Evolutionary conservation across 768 basidiomycete genomes (phyloP), one percentile per base, ranked within the genome.

Genomic region (Tricholoma furcatifolium): DNA sequence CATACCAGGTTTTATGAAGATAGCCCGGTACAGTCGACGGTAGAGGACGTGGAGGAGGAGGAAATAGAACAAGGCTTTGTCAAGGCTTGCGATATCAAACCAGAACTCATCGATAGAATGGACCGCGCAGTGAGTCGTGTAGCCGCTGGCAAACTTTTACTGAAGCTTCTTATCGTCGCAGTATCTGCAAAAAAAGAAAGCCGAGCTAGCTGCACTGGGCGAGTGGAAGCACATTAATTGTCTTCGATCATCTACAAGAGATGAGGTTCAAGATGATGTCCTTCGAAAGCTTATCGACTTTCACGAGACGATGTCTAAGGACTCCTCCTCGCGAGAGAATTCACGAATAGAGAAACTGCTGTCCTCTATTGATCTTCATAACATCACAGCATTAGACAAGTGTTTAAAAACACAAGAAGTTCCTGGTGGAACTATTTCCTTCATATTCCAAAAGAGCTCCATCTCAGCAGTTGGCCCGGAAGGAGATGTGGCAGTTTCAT

Each of bases 181-280:
- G 90, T 83, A 85, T 58, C 56, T 83, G 56, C 78, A 80, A 61
- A 87, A 83, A 70, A 86, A 88, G 74, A 83, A 80, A 59, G 76
- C 74, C 8, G 84, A 75, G 48, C 77, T 95, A 34, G 84, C 87
- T 5, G 77, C 85, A 4, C 77, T 96, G 30, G 80, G 82, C 40
- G 83, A 90, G 62, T 96, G 93, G 92, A 85, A 79, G 20, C 93
- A 96, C 63, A 80, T 93, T 67, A 83, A 92, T 63, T 90, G 91
- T 63, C 69, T 89, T 17, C 73, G 70, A 41, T 59, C 70, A 5
- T 64, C 69, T 14, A 70, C 77, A 1, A 63, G 65, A 41, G 74
- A 81, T 18, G 67, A 76, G 14, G 74, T 93, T 44, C 79, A 83
- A 43, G 91, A 93, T 65, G 75, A 78, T 21, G 70, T 91, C 46